phyloP scores from a whole-genome alignment of 768 basidiomycete species.

The Suillus sp. region DNA sequence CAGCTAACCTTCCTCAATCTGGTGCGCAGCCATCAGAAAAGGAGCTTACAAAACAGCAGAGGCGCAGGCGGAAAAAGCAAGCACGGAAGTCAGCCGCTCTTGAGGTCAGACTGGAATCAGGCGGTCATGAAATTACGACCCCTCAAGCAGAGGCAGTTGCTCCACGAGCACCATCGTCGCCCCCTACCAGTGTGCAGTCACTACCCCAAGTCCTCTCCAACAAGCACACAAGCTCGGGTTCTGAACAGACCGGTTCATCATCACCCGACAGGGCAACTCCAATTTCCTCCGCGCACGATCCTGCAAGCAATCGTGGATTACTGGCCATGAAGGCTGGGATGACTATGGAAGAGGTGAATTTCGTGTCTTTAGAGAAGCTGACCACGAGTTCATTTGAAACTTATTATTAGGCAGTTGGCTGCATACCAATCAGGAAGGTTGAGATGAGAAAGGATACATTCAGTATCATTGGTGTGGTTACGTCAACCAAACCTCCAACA shows the following conservation, averaged over 20 bases:
- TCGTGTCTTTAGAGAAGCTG: not conserved
- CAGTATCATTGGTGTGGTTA: slow-evolving; percentile 38
- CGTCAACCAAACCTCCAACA: slow-evolving; percentile 15
- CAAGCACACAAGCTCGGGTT: not conserved
- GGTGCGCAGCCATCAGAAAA: too few species aligned
- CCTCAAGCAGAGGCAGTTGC: not conserved
- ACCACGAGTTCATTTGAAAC: not conserved
- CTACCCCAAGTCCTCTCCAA: not conserved
- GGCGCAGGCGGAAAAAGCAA: not conserved
- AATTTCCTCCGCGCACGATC: not conserved
- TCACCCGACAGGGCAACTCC: not conserved
- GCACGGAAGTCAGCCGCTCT: not conserved
- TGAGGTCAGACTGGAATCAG: not conserved
- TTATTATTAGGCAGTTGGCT: slow-evolving; percentile 28
- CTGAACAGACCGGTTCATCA: not conserved
- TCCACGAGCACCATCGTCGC: not conserved
- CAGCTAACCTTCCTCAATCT: not conserved
- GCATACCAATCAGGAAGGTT: slow-evolving; percentile 22
- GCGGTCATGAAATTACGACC: not conserved
- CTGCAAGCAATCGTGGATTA: not conserved
- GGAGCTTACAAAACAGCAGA: slow-evolving; percentile 1
- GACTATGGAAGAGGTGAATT: slow-evolving; percentile 1
- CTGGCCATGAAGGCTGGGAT: slow-evolving; percentile 4
- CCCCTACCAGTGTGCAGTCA: not conserved
- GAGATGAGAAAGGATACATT: slow-evolving; percentile 16